Conservation (phyloP, 805 yeast species). For the Yamadazyma laniorum region DNA sequence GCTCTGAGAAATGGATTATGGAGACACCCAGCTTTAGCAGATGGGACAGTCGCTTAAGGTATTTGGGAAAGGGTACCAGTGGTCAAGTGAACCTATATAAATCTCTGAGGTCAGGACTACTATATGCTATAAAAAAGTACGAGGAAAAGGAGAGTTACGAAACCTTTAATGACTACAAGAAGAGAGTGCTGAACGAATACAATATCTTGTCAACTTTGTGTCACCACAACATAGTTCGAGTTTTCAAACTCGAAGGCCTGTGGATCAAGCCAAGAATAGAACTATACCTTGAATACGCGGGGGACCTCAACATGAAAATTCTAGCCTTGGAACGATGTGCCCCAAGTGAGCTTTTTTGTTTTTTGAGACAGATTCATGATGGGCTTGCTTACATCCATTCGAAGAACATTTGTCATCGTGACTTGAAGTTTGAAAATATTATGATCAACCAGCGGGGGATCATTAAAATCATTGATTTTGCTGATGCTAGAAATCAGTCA, state of each 20-base stretch:
- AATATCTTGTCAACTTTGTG: slow-evolving; percentile 22
- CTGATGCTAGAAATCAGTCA: slow-evolving; percentile 22
- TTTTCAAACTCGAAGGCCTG: slow-evolving; percentile 24
- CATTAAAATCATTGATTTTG: slow-evolving; percentile 47
- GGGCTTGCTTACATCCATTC: slow-evolving; percentile 42
- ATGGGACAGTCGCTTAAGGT: not conserved
- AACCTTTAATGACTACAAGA: slow-evolving; percentile 35
- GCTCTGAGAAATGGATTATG: too few species aligned
- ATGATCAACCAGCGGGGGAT: slow-evolving; percentile 28
- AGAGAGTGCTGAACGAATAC: slow-evolving; percentile 39
- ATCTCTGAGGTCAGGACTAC: not conserved
- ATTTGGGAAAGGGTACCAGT: slow-evolving; percentile 11
- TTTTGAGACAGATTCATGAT: slow-evolving; percentile 41
- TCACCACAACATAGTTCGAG: slow-evolving; percentile 37
- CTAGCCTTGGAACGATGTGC: slow-evolving; percentile 9
- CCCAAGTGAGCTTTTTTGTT: slow-evolving; percentile 21
- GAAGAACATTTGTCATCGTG: slow-evolving; percentile 45
- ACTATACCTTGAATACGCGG: slow-evolving; percentile 33
- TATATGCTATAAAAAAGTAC: slow-evolving; percentile 48
- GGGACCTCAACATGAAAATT: slow-evolving; percentile 19
- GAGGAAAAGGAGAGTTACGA: slow-evolving; percentile 39
- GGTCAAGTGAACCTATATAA: slow-evolving; percentile 10
- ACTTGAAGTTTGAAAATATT: slow-evolving; percentile 48
- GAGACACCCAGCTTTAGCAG: not conserved
- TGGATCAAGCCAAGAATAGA: slow-evolving; percentile 16